phyloP scores from a whole-genome alignment of 495 filamentous ascomycete species.

The Aspergillus avenaceus region DNA sequence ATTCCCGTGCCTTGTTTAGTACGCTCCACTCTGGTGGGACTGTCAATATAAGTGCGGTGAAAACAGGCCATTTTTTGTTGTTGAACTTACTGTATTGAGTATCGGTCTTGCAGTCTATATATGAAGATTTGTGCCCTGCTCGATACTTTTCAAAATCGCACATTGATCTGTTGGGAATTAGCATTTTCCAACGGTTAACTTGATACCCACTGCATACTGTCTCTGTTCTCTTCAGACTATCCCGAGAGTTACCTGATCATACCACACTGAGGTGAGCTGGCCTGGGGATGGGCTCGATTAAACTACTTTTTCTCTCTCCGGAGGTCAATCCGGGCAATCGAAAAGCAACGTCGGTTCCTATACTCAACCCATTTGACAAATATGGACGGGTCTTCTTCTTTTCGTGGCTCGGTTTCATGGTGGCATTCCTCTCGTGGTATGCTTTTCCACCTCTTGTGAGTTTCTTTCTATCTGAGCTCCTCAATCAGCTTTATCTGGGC shows the following conservation, averaged over 20 bases:
- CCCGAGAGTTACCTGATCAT: too few species aligned
- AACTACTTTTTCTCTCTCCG: conserved; percentile 30
- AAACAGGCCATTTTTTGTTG: too few species aligned
- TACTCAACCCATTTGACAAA: conserved; percentile 72
- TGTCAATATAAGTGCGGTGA: too few species aligned
- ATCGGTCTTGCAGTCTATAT: not conserved
- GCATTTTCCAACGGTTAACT: not conserved
- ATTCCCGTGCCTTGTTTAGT: too few species aligned
- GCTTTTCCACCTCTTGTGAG: conserved; percentile 79
- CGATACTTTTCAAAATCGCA: not conserved
- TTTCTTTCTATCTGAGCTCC: not conserved
- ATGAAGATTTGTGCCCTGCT: not conserved
- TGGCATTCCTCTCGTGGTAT: conserved; percentile 89
- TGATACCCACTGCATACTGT: not conserved
- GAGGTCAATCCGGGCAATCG: conserved; percentile 68
- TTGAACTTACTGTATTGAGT: too few species aligned
- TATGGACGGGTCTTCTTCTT: conserved; percentile 94
- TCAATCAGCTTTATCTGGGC: too few species aligned
- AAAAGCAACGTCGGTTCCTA: conserved; percentile 76
- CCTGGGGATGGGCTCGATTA: conserved; percentile 21
- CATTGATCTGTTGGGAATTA: not conserved
- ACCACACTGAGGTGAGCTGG: not conserved
- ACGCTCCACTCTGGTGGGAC: too few species aligned
- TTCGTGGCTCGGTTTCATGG: conserved; percentile 92
- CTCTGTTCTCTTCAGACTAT: too few species aligned